Evolutionary conservation across 768 basidiomycete genomes (phyloP).

Genomic region (Leccinellum albellum): DNA sequence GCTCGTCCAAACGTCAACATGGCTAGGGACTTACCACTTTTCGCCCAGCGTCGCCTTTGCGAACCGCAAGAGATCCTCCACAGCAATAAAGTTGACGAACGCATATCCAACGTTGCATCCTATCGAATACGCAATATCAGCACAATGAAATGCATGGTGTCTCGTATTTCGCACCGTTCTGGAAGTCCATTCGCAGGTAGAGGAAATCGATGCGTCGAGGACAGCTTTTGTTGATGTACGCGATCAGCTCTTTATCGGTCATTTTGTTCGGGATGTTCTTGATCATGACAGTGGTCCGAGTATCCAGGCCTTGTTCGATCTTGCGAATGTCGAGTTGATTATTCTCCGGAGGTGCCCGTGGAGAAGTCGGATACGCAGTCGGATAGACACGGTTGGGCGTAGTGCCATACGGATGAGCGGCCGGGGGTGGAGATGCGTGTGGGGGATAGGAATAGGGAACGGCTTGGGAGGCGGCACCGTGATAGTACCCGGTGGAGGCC

Average conservation of each 20-base stretch:
- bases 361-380: slow-evolving; percentile 24
- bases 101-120: slow-evolving; percentile 80
- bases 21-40: slow-evolving; percentile 58
- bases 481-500: slow-evolving; percentile 25
- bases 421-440: slow-evolving; percentile 20
- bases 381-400: slow-evolving; percentile 19
- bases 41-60: slow-evolving; percentile 70
- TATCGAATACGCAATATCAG: slow-evolving; percentile 24
- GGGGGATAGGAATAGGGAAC: slow-evolving; percentile 29
- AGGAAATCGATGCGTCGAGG: slow-evolving; percentile 80
- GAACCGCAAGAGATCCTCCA: slow-evolving; percentile 72
- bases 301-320: slow-evolving; percentile 77
- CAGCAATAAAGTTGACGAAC: slow-evolving; percentile 86
- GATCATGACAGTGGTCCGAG: slow-evolving; percentile 82
- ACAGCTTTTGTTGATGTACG: slow-evolving; percentile 68
- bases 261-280: slow-evolving; percentile 95
- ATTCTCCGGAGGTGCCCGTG: slow-evolving; percentile 34
- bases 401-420: slow-evolving; percentile 18
- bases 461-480: slow-evolving; percentile 19
- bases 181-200: slow-evolving; percentile 84
- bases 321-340: slow-evolving; percentile 64
- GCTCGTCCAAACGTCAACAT: not conserved
- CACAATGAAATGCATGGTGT: not conserved
- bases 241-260: slow-evolving; percentile 68
- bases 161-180: slow-evolving; percentile 52